Evolutionary conservation across 371 early-diverging fungal species (phyloP).

Genomic region (Thermomucor indicae-seudaticae): DNA sequence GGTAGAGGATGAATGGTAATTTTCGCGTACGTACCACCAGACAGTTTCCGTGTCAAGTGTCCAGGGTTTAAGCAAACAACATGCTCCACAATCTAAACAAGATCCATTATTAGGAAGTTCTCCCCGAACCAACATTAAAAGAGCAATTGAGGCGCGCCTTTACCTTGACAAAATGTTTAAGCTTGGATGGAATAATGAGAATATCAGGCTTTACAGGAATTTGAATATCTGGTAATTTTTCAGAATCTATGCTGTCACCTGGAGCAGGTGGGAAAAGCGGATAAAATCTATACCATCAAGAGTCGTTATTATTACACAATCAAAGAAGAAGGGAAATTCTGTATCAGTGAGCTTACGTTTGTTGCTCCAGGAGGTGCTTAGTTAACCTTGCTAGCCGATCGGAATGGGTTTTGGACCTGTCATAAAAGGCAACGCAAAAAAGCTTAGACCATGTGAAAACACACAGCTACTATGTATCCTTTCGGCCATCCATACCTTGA

Average conservation of each 20-base stretch:
- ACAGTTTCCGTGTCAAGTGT: conserved; percentile 51
- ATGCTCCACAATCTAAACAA: conserved; percentile 50
- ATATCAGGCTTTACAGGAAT: conserved; percentile 70
- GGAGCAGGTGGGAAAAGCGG: conserved; percentile 73
- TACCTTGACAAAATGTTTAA: conserved; percentile 62
- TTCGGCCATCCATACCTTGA: conserved; percentile 29
- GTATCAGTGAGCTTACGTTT: too few relatives aligned
- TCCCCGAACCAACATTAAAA: not conserved
- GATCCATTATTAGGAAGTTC: not conserved
- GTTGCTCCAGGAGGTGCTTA: conserved; percentile 74
- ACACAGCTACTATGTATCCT: not conserved
- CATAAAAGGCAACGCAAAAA: not conserved
- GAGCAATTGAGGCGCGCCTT: not conserved
- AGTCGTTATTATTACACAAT: too few relatives aligned
- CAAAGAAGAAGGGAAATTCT: too few relatives aligned
- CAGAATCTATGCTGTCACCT: conserved; percentile 56
- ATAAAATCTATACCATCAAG: too few relatives aligned
- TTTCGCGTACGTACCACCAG: conserved; percentile 74
- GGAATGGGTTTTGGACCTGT: conserved; percentile 9
- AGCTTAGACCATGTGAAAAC: not conserved
- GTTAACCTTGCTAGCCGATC: conserved; percentile 68
- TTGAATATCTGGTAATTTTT: conserved; percentile 41
- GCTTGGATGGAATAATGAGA: conserved; percentile 68
- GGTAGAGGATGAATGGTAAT: conserved; percentile 66
- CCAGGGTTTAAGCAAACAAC: conserved; percentile 83